Conservation (phyloP, 2,329 filamentous ascomycete species). For the Dryadomyces quercus-mongolicae region DNA sequence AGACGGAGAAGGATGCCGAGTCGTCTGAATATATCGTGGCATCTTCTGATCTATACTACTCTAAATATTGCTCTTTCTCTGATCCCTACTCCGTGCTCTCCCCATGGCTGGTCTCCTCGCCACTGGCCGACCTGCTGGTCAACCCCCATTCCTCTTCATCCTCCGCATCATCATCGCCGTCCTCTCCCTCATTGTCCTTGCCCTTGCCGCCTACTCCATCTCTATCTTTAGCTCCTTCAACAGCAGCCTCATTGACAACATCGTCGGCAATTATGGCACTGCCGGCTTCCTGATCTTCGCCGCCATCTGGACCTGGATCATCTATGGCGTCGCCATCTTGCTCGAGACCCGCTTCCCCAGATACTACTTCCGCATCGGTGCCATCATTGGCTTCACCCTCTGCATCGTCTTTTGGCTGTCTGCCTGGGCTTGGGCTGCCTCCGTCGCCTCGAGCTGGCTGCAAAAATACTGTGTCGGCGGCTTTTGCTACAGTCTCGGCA, state of each 20-base stretch:
- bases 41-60: no score
- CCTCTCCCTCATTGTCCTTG: conserved; percentile 27
- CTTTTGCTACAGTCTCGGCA: conserved; percentile 12
- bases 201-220: conserved; percentile 26
- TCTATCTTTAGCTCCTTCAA: conserved; percentile 19
- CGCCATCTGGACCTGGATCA: conserved; percentile 25
- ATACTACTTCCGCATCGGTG: conserved; percentile 25
- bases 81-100: no score
- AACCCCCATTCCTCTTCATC: conserved; percentile 24
- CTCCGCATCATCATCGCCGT: conserved; percentile 25
- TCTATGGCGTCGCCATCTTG: conserved; percentile 25
- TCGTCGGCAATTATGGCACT: conserved; percentile 18
- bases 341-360: conserved; percentile 23
- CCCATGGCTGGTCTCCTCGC: conserved; percentile 20
- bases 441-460: conserved; percentile 19
- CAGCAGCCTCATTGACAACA: conserved; percentile 9
- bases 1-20: no score
- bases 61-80: not conserved
- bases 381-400: conserved; percentile 24
- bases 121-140: conserved; percentile 22
- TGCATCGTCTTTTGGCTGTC: conserved; percentile 25
- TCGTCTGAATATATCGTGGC: no score
- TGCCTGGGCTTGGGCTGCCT: conserved; percentile 11
- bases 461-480: conserved; percentile 21
- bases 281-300: conserved; percentile 34